Conservation (phyloP, 345 rosid genomes). For the Sisymbrium irio region DNA sequence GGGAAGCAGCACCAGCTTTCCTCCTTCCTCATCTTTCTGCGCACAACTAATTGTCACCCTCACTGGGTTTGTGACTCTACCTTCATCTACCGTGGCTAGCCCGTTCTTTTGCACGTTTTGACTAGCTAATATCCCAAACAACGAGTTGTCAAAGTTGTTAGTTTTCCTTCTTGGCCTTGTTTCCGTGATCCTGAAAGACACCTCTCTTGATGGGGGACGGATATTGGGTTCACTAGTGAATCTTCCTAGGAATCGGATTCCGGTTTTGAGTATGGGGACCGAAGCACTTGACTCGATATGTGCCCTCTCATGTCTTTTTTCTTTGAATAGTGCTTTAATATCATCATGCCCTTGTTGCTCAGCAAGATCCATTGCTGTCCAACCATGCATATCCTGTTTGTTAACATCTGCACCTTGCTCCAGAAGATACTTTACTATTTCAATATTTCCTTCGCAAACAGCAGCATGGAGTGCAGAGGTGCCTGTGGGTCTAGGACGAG, state of each 20-base stretch:
- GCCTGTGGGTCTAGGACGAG: constrained; percentile 47
- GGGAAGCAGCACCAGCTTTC: constrained; percentile 67
- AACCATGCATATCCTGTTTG: constrained; percentile 54
- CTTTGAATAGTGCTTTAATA: constrained; percentile 51
- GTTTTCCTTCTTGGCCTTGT: constrained; percentile 55
- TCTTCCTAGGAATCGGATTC: constrained; percentile 52
- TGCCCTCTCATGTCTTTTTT: constrained; percentile 30
- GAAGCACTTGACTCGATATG: constrained; percentile 36
- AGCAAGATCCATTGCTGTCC: constrained; percentile 75
- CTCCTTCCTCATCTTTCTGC: constrained; percentile 44
- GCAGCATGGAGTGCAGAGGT: constrained; percentile 79
- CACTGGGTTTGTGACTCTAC: constrained; percentile 19
- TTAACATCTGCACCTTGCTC: constrained; percentile 64
- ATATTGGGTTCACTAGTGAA: constrained; percentile 73
- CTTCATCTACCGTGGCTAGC: constrained; percentile 32
- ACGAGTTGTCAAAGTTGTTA: constrained; percentile 63
- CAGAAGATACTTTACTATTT: constrained; percentile 66
- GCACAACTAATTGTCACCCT: constrained; percentile 73
- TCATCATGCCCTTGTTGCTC: constrained; percentile 89
- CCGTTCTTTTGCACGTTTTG: constrained; percentile 43
- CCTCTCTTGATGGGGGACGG: constrained; percentile 47
- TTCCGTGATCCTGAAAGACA: constrained; percentile 41
- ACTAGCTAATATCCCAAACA: constrained; percentile 66
- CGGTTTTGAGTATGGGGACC: constrained; percentile 50
- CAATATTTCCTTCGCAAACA: constrained; percentile 67